Evolutionary conservation across 2,329 filamentous ascomycete species (phyloP).

Genomic region (Fusarium camptoceras): DNA sequence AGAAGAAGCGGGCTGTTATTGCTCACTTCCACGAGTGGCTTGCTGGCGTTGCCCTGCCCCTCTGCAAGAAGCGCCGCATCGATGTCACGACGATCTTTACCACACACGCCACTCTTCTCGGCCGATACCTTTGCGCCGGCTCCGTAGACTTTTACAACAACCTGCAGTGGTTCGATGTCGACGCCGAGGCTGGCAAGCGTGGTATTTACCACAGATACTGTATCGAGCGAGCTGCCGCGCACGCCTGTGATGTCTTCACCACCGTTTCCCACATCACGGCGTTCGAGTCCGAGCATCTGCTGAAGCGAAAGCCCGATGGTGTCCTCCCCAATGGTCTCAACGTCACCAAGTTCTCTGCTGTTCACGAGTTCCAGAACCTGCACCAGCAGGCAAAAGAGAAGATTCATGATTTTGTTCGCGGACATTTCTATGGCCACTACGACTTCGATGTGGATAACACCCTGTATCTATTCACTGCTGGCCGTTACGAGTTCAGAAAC

Average conservation of each 20-base stretch:
- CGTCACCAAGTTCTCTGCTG: conserved; percentile 95
- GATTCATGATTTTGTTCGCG: conserved; percentile 97
- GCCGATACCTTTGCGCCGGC: conserved; percentile 94
- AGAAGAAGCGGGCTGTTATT: conserved; percentile 91
- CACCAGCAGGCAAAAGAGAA: conserved; percentile 97
- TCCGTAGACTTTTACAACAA: conserved; percentile 99
- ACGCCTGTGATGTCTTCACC: conserved; percentile 95
- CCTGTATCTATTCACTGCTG: conserved; percentile 96
- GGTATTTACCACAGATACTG: conserved; percentile 99
- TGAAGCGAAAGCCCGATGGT: conserved; percentile 97
- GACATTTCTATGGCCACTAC: conserved; percentile 98
- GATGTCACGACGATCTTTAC: conserved; percentile 99
- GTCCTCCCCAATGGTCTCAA: conserved; percentile 97
- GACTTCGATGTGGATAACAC: conserved; percentile 98
- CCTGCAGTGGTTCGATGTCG: conserved; percentile 94
- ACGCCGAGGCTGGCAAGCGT: conserved; percentile 95
- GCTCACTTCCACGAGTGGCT: conserved; percentile 99
- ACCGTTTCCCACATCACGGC: conserved; percentile 99
- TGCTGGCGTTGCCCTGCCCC: conserved; percentile 89
- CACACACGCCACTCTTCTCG: conserved; percentile 94
- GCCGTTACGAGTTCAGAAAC: conserved; percentile 97
- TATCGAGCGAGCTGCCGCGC: conserved; percentile 93
- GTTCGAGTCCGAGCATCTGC: conserved; percentile 95
- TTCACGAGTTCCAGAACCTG: conserved; percentile 98
- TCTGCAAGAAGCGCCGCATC: conserved; percentile 93